phyloP scores from a whole-genome alignment of 2,329 filamentous ascomycete genomes.

The Stachybotrys chlorohalonatus region DNA sequence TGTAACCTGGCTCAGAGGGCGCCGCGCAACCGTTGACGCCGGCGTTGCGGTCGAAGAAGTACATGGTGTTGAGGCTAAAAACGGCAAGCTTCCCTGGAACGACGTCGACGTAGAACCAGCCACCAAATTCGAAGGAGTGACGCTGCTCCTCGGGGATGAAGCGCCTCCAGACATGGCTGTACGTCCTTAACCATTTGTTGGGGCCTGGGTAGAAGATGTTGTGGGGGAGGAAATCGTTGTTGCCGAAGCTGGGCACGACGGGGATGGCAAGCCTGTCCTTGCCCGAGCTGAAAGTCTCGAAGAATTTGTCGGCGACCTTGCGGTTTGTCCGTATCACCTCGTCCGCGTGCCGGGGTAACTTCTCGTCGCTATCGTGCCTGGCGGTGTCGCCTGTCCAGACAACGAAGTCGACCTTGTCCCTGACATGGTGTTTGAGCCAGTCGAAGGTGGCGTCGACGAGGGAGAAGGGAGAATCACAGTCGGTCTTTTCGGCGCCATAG shows the following conservation, averaged over 20 bases:
- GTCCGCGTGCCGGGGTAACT: conserved; percentile 61
- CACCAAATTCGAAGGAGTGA: conserved; percentile 83
- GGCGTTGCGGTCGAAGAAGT: conserved; percentile 89
- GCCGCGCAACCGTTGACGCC: conserved; percentile 83
- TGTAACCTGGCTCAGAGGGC: conserved; percentile 76
- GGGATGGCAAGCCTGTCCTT: conserved; percentile 58
- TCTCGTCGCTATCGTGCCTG: conserved; percentile 80
- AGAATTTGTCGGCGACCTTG: conserved; percentile 66
- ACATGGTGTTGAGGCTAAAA: conserved; percentile 92
- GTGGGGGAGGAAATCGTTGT: conserved; percentile 96
- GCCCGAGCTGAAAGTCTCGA: conserved; percentile 58
- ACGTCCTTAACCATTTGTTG: conserved; percentile 75
- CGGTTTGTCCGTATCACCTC: conserved; percentile 75
- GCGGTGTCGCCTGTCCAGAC: conserved; percentile 90
- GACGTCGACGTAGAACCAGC: conserved; percentile 92
- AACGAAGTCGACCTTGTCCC: conserved; percentile 77
- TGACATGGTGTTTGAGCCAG: conserved; percentile 75
- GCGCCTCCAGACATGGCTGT: conserved; percentile 67
- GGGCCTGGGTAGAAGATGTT: conserved; percentile 85
- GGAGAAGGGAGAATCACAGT: conserved; percentile 76
- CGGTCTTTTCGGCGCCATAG: conserved; percentile 77
- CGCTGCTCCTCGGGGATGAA: conserved; percentile 91
- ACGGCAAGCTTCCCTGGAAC: conserved; percentile 79
- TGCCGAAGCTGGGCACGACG: conserved; percentile 83
- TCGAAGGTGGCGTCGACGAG: conserved; percentile 83